A percentile compares a stretch with the other conserved stretches of the same genome.
Evolutionary conservation across 2,329 filamentous ascomycete genomes (phyloP).

Genomic region (Claviceps arundinis): DNA sequence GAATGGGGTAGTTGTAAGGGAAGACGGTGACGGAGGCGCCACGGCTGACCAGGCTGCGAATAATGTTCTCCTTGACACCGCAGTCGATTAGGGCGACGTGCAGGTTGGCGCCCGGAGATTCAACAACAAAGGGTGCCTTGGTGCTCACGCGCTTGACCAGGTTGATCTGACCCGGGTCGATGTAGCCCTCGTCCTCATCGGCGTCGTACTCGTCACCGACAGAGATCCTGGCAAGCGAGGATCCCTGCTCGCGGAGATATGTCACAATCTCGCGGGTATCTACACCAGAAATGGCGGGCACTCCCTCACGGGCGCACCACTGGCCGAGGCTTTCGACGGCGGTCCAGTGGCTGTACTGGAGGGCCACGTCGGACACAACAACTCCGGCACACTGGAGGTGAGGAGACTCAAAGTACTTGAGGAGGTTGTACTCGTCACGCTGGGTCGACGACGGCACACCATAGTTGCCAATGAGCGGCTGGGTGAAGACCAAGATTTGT

Average conservation of each 20-base stretch:
- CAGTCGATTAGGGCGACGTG: slow-evolving; percentile 95
- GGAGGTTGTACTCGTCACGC: slow-evolving; percentile 75
- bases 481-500: slow-evolving; percentile 93
- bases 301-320: slow-evolving; percentile 93
- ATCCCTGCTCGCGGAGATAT: slow-evolving; percentile 88
- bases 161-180: slow-evolving; percentile 94
- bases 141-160: slow-evolving; percentile 92
- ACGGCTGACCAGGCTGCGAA: slow-evolving; percentile 82
- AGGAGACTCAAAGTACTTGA: slow-evolving; percentile 97
- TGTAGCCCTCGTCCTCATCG: slow-evolving; percentile 90
- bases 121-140: slow-evolving; percentile 93
- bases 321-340: slow-evolving; percentile 85
- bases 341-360: slow-evolving; percentile 97
- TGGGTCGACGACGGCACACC: slow-evolving; percentile 80
- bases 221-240: slow-evolving; percentile 85
- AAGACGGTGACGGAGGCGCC: slow-evolving; percentile 89
- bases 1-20: slow-evolving; percentile 93
- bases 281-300: slow-evolving; percentile 91
- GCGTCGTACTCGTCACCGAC: slow-evolving; percentile 97
- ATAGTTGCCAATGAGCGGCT: slow-evolving; percentile 93
- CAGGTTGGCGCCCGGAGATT: slow-evolving; percentile 67
- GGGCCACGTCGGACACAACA: slow-evolving; percentile 86
- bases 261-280: slow-evolving; percentile 97
- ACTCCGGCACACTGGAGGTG: slow-evolving; percentile 95
- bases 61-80: slow-evolving; percentile 99